A percentile compares a stretch with the other conserved stretches of the same genome.
Conservation (phyloP, 2,329 filamentous ascomycete species). For the Botrytis elliptica region DNA sequence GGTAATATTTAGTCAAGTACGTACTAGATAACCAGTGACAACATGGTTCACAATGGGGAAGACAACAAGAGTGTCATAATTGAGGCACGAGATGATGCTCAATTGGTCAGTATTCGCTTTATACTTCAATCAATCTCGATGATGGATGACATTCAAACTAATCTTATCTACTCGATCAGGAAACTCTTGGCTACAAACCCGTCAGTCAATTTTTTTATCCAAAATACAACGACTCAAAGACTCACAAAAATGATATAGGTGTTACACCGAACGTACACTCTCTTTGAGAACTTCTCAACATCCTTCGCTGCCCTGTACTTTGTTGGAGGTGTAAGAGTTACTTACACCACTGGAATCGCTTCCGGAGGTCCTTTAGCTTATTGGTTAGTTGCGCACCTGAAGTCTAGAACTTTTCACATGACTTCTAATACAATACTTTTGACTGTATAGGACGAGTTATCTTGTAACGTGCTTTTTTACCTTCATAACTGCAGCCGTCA, state of each 20-base stretch:
- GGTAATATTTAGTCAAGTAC: neutral
- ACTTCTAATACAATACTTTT: neutral
- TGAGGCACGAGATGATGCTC: conserved; percentile 21
- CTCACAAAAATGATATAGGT: conserved; percentile 27
- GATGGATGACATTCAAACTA: conserved; percentile 10
- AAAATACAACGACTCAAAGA: neutral
- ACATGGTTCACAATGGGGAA: conserved; percentile 8
- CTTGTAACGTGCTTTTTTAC: conserved; percentile 37
- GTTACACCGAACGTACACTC: conserved; percentile 54
- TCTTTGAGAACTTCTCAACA: conserved; percentile 59
- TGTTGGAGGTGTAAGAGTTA: conserved; percentile 58
- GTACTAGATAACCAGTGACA: neutral
- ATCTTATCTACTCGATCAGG: conserved; percentile 35
- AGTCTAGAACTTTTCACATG: conserved; percentile 13
- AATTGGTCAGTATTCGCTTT: conserved; percentile 10
- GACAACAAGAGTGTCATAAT: conserved; percentile 16
- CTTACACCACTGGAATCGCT: conserved; percentile 61
- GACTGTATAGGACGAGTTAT: conserved; percentile 53
- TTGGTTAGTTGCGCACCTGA: conserved; percentile 44
- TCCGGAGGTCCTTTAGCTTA: conserved; percentile 61
- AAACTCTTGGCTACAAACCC: conserved; percentile 55
- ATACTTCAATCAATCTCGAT: neutral
- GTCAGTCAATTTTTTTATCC: conserved; percentile 40
- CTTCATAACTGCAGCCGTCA: conserved; percentile 25
- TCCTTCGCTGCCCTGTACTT: conserved; percentile 62